Percentiles rank a stretch among this genome's conserved stretches.
phyloP scores from a whole-genome alignment of 2,329 filamentous ascomycete species.

The Hysterium pulicare region DNA sequence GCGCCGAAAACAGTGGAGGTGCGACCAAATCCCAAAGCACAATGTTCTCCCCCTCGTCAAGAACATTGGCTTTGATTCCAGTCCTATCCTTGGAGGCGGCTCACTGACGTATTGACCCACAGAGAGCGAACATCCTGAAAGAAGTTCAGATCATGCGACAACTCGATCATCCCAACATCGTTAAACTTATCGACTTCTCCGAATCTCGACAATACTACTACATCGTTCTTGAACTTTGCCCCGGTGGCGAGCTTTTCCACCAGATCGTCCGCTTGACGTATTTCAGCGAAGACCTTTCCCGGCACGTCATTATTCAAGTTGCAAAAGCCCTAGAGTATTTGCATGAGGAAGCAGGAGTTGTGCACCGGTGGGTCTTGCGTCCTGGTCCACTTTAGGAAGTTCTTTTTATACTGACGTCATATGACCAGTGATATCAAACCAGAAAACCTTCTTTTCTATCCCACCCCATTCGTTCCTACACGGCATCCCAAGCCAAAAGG shows the following conservation, averaged over 20 bases:
- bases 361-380: constrained; percentile 73
- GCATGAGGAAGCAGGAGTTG: constrained; percentile 91
- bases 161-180: constrained; percentile 92
- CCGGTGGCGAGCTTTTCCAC: constrained; percentile 95
- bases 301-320: constrained; percentile 92
- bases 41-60: constrained; percentile 27
- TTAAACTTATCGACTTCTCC: constrained; percentile 88
- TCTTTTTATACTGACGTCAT: constrained; percentile 35
- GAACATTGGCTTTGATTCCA: constrained; percentile 21
- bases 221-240: constrained; percentile 91
- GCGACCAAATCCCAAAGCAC: constrained; percentile 46
- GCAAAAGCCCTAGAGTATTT: constrained; percentile 92
- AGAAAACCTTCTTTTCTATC: constrained; percentile 92
- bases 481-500: constrained; percentile 76
- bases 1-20: constrained; percentile 92
- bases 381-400: constrained; percentile 1
- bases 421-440: constrained; percentile 85
- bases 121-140: constrained; percentile 97
- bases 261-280: constrained; percentile 98
- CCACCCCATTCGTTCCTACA: constrained; percentile 75
- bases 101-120: constrained; percentile 42
- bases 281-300: constrained; percentile 91
- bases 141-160: constrained; percentile 99
- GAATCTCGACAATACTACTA: constrained; percentile 96
- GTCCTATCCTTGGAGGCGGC: constrained; percentile 24